Evolutionary conservation across 768 basidiomycete genomes (phyloP), one percentile per base, ranked within the genome.

Genomic region (Brasilioporus rufonigricans): DNA sequence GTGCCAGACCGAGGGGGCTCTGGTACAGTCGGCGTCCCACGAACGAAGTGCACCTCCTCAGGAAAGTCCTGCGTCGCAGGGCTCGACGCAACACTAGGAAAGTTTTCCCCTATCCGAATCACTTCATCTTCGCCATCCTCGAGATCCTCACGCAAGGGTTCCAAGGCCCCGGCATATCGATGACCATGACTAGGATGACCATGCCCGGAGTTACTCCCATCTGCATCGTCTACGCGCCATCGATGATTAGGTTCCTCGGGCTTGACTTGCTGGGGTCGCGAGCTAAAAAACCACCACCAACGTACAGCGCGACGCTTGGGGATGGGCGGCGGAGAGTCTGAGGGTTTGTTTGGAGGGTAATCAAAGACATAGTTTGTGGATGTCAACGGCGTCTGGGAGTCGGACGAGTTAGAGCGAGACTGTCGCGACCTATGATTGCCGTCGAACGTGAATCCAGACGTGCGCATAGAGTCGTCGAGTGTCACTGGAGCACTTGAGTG

Each of bases 331-430:
- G 53, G 59, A 5, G 64, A 47, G 1, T 48, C 52, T 5, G 46
- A 31, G 27, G 23, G 18, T 6, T 13, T 38, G 2, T 24, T 50
- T 9, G 52, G 55, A n/a, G 70, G 64, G 29, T 55, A 58, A 39
- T 59, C 50, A 23, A 50, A 31, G 6, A 14, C 14, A 32, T 47
- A 23, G 33, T 26, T 29, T n/a, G 54, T 13, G 19, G 41, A 9
- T 1, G 68, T 66, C 33, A 70, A 31, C 0, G 69, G 70, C 0
- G 62, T 70, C 26, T 61, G 61, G 4, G 70, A 70, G 19, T 70
- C 69, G 6, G 68, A 52, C 1, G 69, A 72, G 35, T 52, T 51
- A 5, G 65, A 60, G 8, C 68, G 69, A 50, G 13, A 19, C 10
- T 40, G 63, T 5, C 56, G 61, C 11, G 46, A 24, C 32, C 54